Evolutionary conservation across 345 rosid genomes (phyloP).

Genomic region (Capsella bursapastoris): DNA sequence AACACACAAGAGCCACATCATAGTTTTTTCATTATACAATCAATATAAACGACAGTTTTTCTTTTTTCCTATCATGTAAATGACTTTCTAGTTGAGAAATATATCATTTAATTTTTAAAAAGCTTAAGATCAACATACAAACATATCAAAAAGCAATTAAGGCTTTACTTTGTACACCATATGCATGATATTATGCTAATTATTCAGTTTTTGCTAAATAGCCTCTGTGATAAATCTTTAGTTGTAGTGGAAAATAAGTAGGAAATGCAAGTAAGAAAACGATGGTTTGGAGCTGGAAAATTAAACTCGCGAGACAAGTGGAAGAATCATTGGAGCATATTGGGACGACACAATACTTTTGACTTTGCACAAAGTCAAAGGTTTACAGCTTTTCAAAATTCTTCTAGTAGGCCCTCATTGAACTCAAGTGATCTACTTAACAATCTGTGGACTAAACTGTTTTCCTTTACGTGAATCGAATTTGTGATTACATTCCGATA

Average conservation of each 20-base stretch:
- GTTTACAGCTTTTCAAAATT: slow-evolving; percentile 4
- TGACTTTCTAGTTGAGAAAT: no score
- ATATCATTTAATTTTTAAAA: no score
- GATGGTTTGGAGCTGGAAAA: slow-evolving; percentile 11
- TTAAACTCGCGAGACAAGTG: slow-evolving; percentile 19
- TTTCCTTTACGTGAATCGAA: slow-evolving; percentile 14
- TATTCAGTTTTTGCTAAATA: neutral
- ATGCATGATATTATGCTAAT: no score
- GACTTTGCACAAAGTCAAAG: slow-evolving; percentile 22
- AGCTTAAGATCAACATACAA: no score
- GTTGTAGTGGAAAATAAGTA: neutral
- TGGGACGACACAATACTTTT: slow-evolving; percentile 29
- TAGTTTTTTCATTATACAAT: no score
- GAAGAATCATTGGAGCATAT: slow-evolving; percentile 18
- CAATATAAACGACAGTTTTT: no score
- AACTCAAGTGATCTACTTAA: slow-evolving; percentile 30
- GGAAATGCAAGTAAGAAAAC: neutral
- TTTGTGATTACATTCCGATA: slow-evolving; percentile 6
- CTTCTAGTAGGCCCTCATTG: slow-evolving; percentile 10
- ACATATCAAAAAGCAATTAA: no score
- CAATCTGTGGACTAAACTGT: neutral
- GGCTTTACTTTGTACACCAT: no score
- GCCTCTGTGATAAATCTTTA: neutral
- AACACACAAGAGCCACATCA: no score
- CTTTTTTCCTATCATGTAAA: no score